Evolutionary conservation across 163 green algal species (phyloP), one percentile per base, ranked within the genome.

Genomic region (Chloroidium sp.): DNA sequence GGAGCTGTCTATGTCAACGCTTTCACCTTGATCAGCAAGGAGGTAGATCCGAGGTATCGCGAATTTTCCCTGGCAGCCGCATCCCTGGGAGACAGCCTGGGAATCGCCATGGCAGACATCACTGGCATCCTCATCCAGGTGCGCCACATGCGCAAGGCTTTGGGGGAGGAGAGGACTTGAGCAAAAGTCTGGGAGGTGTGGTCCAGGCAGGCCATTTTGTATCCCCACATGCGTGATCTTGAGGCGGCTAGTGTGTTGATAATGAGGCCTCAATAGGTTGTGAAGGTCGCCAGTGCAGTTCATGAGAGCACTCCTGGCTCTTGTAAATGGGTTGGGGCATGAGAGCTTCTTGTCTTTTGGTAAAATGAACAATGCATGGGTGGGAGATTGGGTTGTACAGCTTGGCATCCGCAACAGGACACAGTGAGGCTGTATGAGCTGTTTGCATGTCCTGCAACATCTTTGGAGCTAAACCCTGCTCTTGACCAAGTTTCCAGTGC

Each of bases 1-100:
- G 91, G 91, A 4, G 87, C 85, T 2, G 87, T 92, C 64, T 94
- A 94, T 83, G 91, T 94, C 2, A 91, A 92, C 75, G 85, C 84
- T 58, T 94, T 94, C 79, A 92, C 83, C 0, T 74, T 92, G 2
- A 82, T 94, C 10, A 76, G 81, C 6, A 78, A 72, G 1, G 84
- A 92, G 61, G 86, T 89, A 1, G 58, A 86, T 0, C 76, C 84
- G 1, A 2, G 75, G 59, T 67, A 85, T 12, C 79, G 82, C 57
- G 91, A 93, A 81, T 93, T 93, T 58, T 86, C 79, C 0, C 68
- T 94, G 67, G 79, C 74, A 1, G 89, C 90, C 13, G 90, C 91
- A 6, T 89, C 82, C 12, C 61, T 94, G 13, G 90, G 85, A 4
- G 90, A 94, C 79, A 89, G 82, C 62, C 6, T 89, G 67, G 91